Conservation (phyloP, 2,329 filamentous ascomycete species). For the Botrytis medusae region DNA sequence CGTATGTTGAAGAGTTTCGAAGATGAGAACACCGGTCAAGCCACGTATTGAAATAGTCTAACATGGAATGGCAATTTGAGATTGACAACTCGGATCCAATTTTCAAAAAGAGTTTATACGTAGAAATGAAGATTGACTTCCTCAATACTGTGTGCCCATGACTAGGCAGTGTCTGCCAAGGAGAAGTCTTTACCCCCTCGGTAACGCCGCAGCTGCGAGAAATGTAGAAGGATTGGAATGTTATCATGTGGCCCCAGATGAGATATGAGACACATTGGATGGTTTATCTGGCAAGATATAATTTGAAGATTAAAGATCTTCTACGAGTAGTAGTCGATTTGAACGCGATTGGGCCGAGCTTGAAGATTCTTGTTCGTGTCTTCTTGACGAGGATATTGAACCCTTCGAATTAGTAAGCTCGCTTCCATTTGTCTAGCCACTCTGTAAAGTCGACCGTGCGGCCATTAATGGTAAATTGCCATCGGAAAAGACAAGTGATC, state of each 20-base stretch:
- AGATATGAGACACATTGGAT: too few relatives aligned
- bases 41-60: not conserved
- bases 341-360: not conserved
- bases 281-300: too few relatives aligned
- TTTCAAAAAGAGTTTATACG: not conserved
- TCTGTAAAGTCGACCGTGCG: not conserved
- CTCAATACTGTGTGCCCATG: not conserved
- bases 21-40: not conserved
- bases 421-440: not conserved
- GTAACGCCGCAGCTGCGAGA: not conserved
- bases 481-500: not conserved
- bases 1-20: not conserved
- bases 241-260: too few relatives aligned
- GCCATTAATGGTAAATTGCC: not conserved
- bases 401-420: not conserved
- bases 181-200: not conserved
- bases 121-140: not conserved
- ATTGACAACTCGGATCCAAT: not conserved
- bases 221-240: not conserved
- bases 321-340: not conserved
- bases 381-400: not conserved
- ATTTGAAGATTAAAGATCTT: not conserved
- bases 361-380: not conserved
- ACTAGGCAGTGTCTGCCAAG: not conserved
- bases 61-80: not conserved